Evolutionary conservation across 148 eudicot species (phyloP), one percentile per base, ranked within the genome.

Genomic region (Dysphania ambrosioides): DNA sequence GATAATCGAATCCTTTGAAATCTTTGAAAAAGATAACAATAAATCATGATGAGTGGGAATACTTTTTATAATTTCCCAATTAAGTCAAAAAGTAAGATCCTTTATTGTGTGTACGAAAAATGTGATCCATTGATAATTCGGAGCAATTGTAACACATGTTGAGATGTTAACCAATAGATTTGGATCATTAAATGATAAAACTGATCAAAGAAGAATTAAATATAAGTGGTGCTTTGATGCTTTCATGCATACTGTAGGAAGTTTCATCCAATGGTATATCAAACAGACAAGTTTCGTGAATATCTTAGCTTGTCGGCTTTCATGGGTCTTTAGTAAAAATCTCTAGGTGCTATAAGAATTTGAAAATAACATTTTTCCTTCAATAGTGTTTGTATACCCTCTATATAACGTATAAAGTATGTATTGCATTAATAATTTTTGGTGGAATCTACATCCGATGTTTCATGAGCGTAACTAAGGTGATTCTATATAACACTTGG

Each of bases 1-100:
- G 77, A 78, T 78, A 66, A 57, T 53, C 53, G 81, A 72, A 72
- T 78, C 51, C 40, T 78, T n/a, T 78, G 31, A 58, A 55, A 38
- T 15, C 35, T n/a, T 31, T 12, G 53, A 29, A 66, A 64, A 32
- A 49, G 16, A n/a, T 2, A 7, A 62, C 16, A 10, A 5, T 23
- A 32, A 58, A 68, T 60, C 69, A 26, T 42, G 60, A 38, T 67
- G 55, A 41, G 71, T 74, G 60, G 62, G 32, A 74, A 51, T 64
- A 47, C 35, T 21, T 65, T 73, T 51, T 34, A 62, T 44, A 74
- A 44, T n/a, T 65, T 51, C 26, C 16, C 60, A 65, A 74, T n/a
- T 51, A 74, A 65, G 77, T 64, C 71, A 74, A 74, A 71, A 64
- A 74, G 69, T 19, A 49, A 61, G 70, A 63, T 74, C 77, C 77